Conservation (phyloP, 2,329 filamentous ascomycete species). For the Sporothrix brunneoviolacea region DNA sequence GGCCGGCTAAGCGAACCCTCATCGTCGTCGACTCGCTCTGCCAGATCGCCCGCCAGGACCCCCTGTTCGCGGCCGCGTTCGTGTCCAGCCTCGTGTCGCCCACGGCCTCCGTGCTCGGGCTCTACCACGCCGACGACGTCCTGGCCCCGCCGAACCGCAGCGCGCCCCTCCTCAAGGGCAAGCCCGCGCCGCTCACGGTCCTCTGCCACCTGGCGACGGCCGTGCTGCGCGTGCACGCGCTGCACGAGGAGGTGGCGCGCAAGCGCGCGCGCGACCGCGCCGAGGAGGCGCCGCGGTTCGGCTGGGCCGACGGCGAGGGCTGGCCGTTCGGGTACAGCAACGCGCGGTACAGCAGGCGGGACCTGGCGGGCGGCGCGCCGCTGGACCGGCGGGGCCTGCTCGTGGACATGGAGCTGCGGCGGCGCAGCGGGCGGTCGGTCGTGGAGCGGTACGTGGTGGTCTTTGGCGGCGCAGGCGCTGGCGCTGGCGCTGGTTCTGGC, state of each 20-base stretch:
- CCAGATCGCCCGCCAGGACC: constrained; percentile 48
- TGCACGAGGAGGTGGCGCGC: constrained; percentile 66
- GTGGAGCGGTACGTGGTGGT: constrained; percentile 57
- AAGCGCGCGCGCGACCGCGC: constrained; percentile 73
- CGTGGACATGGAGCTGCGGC: constrained; percentile 76
- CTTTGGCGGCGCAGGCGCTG: constrained; percentile 19
- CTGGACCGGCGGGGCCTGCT: constrained; percentile 50
- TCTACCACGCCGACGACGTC: constrained; percentile 67
- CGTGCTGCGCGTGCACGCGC: constrained; percentile 64
- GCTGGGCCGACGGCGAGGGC: constrained; percentile 73
- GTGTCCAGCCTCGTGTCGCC: constrained; percentile 64
- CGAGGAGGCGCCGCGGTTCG: constrained; percentile 68
- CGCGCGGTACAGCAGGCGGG: constrained; percentile 5
- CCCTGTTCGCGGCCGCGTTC: constrained; percentile 57
- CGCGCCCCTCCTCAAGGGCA: constrained; percentile 46
- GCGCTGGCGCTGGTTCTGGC: neutral
- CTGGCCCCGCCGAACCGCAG: no score
- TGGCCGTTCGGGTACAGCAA: constrained; percentile 62
- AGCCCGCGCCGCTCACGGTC: constrained; percentile 63
- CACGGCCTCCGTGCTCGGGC: constrained; percentile 63
- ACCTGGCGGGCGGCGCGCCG: constrained; percentile 23
- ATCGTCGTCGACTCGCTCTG: constrained; percentile 78
- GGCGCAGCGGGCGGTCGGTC: constrained; percentile 74
- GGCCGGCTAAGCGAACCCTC: constrained; percentile 52
- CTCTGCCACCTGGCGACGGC: constrained; percentile 85